Conservation (phyloP, 2,329 filamentous ascomycete species). For the Verticillium isaacii region DNA sequence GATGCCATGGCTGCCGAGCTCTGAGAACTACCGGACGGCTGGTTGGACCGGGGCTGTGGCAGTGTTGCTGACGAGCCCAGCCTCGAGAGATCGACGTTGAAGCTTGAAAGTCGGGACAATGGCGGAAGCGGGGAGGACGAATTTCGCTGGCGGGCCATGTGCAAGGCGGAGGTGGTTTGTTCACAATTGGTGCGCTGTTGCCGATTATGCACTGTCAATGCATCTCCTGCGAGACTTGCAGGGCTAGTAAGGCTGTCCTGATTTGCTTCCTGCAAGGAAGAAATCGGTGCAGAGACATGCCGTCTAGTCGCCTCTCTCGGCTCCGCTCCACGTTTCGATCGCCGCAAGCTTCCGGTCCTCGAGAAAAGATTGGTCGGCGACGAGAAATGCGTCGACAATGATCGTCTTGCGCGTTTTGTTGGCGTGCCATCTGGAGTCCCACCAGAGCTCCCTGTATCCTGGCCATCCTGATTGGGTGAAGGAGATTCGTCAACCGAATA, state of each 20-base stretch:
- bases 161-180: constrained; percentile 20
- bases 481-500: background rate
- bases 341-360: constrained; percentile 51
- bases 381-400: constrained; percentile 56
- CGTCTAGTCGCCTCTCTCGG: constrained; percentile 39
- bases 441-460: constrained; percentile 6
- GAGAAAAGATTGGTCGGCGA: constrained; percentile 54
- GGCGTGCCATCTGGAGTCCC: constrained; percentile 32
- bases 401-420: constrained; percentile 42
- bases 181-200: constrained; percentile 8
- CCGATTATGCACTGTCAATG: constrained; percentile 14
- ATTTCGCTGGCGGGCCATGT: constrained; percentile 33
- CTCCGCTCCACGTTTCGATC: constrained; percentile 45
- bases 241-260: constrained; percentile 15
- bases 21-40: constrained; percentile 35
- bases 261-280: constrained; percentile 22
- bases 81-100: constrained; percentile 48
- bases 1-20: constrained; percentile 39
- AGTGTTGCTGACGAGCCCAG: constrained; percentile 37
- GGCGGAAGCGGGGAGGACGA: constrained; percentile 53
- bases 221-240: constrained; percentile 4
- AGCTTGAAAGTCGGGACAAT: constrained; percentile 47
- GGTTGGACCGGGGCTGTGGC: constrained; percentile 31
- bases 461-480: constrained; percentile 1
- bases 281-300: constrained; percentile 48